These are phyloP conservation scores for Suillus subluteus DNA, from an alignment of 768 basidiomycete species.

Conservation along the genomic window DNA sequence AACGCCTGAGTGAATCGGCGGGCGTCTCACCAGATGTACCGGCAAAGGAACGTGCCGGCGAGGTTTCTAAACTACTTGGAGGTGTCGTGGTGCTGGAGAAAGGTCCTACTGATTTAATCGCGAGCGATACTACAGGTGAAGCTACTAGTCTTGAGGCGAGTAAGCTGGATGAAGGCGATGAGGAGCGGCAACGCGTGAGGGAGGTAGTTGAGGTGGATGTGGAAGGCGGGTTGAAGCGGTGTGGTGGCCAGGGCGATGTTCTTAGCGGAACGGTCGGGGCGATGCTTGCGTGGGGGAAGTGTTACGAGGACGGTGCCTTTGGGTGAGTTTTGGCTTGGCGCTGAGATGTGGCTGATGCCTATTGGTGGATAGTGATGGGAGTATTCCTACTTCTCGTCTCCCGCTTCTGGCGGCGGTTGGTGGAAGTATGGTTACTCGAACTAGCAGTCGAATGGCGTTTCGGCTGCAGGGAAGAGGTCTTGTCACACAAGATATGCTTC, in stretches of 20 bases:
- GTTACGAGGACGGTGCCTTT: slow-evolving; percentile 84
- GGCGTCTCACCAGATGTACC: slow-evolving; percentile 63
- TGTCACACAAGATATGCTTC: slow-evolving; percentile 79
- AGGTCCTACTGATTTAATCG: slow-evolving; percentile 80
- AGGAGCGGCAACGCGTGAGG: slow-evolving; percentile 52
- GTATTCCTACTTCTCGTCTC: slow-evolving; percentile 62
- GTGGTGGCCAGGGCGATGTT: slow-evolving; percentile 97
- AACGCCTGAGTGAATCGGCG: slow-evolving; percentile 74
- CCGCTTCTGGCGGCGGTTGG: slow-evolving; percentile 86
- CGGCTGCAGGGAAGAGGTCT: slow-evolving; percentile 75
- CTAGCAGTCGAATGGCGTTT: slow-evolving; percentile 79
- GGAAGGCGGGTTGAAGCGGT: slow-evolving; percentile 85
- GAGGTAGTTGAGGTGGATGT: slow-evolving; percentile 69
- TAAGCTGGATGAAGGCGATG: slow-evolving; percentile 45
- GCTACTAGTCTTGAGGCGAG: slow-evolving; percentile 50
- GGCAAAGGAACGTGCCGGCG: slow-evolving; percentile 58
- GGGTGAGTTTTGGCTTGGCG: slow-evolving; percentile 53
- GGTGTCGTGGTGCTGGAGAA: slow-evolving; percentile 93
- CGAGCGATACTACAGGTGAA: slow-evolving; percentile 69
- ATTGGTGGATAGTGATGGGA: slow-evolving; percentile 46
- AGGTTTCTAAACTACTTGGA: slow-evolving; percentile 75
- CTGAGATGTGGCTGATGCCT: slow-evolving; percentile 6
- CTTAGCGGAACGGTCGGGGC: slow-evolving; percentile 87
- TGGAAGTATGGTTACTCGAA: slow-evolving; percentile 87
- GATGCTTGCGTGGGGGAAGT: slow-evolving; percentile 93